phyloP scores from a whole-genome alignment of 495 filamentous ascomycete genomes.

The Penicillium herquei region DNA sequence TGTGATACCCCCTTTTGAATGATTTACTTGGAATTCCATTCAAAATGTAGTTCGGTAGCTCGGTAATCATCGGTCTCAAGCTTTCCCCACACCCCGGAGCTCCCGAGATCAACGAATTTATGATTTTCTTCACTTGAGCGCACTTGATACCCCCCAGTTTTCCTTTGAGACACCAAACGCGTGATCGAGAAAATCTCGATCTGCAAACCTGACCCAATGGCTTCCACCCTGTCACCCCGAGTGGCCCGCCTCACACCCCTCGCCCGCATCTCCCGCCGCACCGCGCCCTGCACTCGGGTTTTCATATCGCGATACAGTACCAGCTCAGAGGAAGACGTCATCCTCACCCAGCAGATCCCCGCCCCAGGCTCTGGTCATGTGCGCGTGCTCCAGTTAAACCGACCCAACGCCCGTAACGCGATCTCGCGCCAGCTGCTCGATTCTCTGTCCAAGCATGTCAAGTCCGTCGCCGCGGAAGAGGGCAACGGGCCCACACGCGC shows the following conservation, averaged over 20 bases:
- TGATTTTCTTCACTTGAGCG: not conserved
- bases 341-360: conserved; percentile 69
- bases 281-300: conserved; percentile 25
- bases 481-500: conserved; percentile 66
- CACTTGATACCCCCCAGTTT: not conserved
- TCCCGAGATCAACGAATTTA: conserved; percentile 3
- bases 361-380: conserved; percentile 83
- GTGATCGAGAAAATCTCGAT: conserved; percentile 4
- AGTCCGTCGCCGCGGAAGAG: conserved; percentile 65
- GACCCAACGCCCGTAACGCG: conserved; percentile 81
- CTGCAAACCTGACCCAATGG: conserved; percentile 11
- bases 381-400: conserved; percentile 81
- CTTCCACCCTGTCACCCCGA: conserved; percentile 33
- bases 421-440: conserved; percentile 76
- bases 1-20: conserved; percentile 6
- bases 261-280: conserved; percentile 15
- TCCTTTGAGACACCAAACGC: conserved; percentile 3
- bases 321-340: conserved; percentile 45
- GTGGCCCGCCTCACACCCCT: conserved; percentile 26
- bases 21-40: not conserved
- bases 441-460: conserved; percentile 66
- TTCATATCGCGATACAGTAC: conserved; percentile 40
- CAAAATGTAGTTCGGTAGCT: not conserved
- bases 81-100: conserved; percentile 26
- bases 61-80: conserved; percentile 28